Evolutionary conservation across 2,329 filamentous ascomycete genomes (phyloP).

Genomic region (Blumeria hordei): DNA sequence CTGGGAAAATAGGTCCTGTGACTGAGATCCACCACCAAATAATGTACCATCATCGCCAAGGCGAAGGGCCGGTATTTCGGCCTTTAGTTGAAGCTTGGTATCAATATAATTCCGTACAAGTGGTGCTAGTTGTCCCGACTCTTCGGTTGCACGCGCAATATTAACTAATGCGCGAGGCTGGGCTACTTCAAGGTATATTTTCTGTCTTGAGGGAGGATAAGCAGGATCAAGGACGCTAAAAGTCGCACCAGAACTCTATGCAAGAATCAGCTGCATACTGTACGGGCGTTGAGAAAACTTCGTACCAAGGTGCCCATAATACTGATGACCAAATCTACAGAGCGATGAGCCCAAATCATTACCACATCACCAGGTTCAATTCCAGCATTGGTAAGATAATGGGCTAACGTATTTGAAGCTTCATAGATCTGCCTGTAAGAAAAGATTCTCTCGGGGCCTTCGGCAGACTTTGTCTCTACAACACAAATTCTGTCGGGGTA

Average conservation of each 20-base stretch:
- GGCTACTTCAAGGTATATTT: conserved; percentile 62
- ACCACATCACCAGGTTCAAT: conserved; percentile 64
- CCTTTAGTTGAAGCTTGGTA: conserved; percentile 46
- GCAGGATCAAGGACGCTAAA: conserved; percentile 51
- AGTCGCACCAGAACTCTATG: conserved; percentile 24
- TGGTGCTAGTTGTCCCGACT: conserved; percentile 36
- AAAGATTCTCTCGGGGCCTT: conserved; percentile 37
- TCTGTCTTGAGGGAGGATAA: conserved; percentile 60
- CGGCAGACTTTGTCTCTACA: conserved; percentile 32
- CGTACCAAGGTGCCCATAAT: conserved; percentile 49
- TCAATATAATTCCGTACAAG: conserved; percentile 41
- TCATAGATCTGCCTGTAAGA: conserved; percentile 75
- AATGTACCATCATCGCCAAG: conserved; percentile 49
- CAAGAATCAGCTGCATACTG: background rate
- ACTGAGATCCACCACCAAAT: conserved; percentile 39
- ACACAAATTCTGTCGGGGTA: conserved; percentile 44
- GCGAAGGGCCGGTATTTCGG: conserved; percentile 48
- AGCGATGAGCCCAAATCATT: conserved; percentile 73
- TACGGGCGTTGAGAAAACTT: no score
- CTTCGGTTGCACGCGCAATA: conserved; percentile 47
- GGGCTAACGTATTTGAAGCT: conserved; percentile 55
- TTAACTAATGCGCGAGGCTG: conserved; percentile 47
- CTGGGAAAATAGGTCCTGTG: conserved; percentile 39
- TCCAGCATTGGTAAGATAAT: conserved; percentile 53
- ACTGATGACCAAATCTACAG: conserved; percentile 52